Base-by-base conservation (phyloP, 2,329 filamentous ascomycete genomes). In the Pseudocercospora crystallina region DNA sequence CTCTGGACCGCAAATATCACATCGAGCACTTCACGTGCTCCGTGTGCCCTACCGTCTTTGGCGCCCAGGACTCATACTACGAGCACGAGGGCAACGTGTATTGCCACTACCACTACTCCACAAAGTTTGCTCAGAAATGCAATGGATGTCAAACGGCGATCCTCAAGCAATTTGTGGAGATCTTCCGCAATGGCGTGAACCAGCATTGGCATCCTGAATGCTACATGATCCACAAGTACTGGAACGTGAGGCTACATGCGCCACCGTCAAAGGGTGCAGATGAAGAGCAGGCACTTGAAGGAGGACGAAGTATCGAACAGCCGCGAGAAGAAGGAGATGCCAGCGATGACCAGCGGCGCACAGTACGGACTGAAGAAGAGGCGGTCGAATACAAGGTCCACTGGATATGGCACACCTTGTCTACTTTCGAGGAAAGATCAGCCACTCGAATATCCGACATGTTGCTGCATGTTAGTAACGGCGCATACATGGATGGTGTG, bases 211-310 rank as follows among this genome's bases (percentile, higher is more conserved):
- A 99, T 68, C 94, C 94, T 2, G 94, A 99, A 72, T 99, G 94
- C 72, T 99, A 99, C 73, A 99, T 99, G 94, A 99, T 99, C 57
- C 94, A 99, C 75, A 99, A 99, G 67, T 99, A 97, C 72, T 99
- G 94, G 94, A 99, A 97, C 68, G 94, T 99, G 53, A 85, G 94
- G 44, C 77, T 99, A 33, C 73, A 76, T 54, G 64, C 65, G 2
- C 49, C 62, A n/a, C 58, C 63, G 8, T 70, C 72, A 5, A 70
- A 71, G 11, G 71, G 70, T 8, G 67, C 72, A 35, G 69, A 71
- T 17, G 62, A 62, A 14, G 59, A 64, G 20, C 53, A 62, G 13
- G 59, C 59, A 35, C 37, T 55, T 15, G 60, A 64, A 46, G 38
- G 53, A 15, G 32, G 59, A 43, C 49, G 55, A 35, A 35, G 49